phyloP scores from a whole-genome alignment of 2,329 filamentous ascomycete species.

The Alternaria gansuensis region DNA sequence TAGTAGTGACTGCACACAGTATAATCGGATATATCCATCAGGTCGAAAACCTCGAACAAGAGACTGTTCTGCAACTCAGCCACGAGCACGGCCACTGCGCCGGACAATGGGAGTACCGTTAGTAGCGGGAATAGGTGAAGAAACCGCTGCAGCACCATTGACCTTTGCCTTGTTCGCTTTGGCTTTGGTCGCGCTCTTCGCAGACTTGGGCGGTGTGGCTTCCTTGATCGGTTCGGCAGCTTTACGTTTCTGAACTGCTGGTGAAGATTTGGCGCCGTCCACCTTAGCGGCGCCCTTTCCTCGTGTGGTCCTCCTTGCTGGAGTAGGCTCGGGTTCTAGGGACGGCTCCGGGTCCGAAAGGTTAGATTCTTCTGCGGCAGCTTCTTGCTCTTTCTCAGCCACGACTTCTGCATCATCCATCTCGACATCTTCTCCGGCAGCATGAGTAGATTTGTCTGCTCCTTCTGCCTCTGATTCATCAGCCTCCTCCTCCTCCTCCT shows the following conservation, averaged over 20 bases:
- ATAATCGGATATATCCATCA: not conserved
- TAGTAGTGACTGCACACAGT: not conserved
- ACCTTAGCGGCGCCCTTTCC: constrained; percentile 29
- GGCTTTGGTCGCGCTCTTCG: constrained; percentile 27
- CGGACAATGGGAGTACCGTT: constrained; percentile 30
- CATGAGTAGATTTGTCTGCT: constrained; percentile 24
- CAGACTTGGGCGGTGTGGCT: constrained; percentile 30
- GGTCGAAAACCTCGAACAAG: not conserved
- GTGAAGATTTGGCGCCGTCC: constrained; percentile 29
- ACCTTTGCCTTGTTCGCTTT: constrained; percentile 25
- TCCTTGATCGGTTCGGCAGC: constrained; percentile 24
- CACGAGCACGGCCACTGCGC: constrained; percentile 33
- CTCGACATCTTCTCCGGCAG: constrained; percentile 42
- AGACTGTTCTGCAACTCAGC: constrained; percentile 12
- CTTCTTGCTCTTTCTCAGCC: constrained; percentile 20
- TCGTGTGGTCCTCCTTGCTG: constrained; percentile 28
- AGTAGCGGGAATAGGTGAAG: constrained; percentile 25
- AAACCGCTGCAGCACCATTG: constrained; percentile 21
- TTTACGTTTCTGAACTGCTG: constrained; percentile 30
- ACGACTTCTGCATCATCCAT: constrained; percentile 36
- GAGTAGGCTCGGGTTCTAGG: constrained; percentile 29
- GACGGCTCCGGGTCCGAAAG: constrained; percentile 28
- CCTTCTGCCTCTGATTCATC: constrained; percentile 30
- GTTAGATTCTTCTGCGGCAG: constrained; percentile 25
- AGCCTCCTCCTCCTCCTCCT: constrained; percentile 25